These are phyloP conservation scores for Chaetothyriales sp. DNA, from an alignment of 2,329 filamentous ascomycete species.

Conservation along the genomic window DNA sequence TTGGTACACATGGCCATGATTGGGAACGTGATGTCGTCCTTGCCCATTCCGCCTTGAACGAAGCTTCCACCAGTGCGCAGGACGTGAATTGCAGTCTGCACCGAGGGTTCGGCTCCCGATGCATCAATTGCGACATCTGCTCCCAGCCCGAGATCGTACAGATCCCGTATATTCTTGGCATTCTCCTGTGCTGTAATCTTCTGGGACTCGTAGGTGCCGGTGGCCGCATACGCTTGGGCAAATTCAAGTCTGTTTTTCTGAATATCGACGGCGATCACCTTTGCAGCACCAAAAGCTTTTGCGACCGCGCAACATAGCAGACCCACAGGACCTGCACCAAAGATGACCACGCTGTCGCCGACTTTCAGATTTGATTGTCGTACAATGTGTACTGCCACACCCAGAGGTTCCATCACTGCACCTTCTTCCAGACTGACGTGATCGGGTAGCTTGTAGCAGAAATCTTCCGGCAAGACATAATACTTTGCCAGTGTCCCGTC, in stretches of 20 bases:
- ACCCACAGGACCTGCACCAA: constrained; percentile 78
- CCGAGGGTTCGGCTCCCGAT: constrained; percentile 62
- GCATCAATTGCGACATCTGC: constrained; percentile 72
- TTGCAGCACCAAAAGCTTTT: constrained; percentile 68
- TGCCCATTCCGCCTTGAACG: constrained; percentile 84
- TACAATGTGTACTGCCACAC: constrained; percentile 74
- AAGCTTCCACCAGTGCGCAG: constrained; percentile 61
- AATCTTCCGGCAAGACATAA: constrained; percentile 72
- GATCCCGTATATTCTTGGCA: constrained; percentile 51
- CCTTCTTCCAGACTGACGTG: constrained; percentile 69
- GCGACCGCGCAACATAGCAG: constrained; percentile 79
- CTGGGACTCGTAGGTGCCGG: constrained; percentile 44
- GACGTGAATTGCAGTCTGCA: constrained; percentile 60
- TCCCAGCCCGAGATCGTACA: constrained; percentile 50
- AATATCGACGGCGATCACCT: constrained; percentile 79
- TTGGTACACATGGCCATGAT: constrained; percentile 83
- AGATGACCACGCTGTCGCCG: constrained; percentile 66
- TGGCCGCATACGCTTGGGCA: constrained; percentile 53
- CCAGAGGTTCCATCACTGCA: constrained; percentile 77
- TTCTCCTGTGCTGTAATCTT: constrained; percentile 56
- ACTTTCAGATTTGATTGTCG: constrained; percentile 59
- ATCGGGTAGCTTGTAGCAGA: constrained; percentile 81
- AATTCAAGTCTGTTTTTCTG: constrained; percentile 66
- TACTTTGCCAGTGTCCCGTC: constrained; percentile 83
- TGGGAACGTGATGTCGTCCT: constrained; percentile 73